Percentiles rank a stretch among this genome's conserved stretches.
phyloP scores from a whole-genome alignment of 1,284 basidiomycete genomes.

The Rugosomyces carneus region DNA sequence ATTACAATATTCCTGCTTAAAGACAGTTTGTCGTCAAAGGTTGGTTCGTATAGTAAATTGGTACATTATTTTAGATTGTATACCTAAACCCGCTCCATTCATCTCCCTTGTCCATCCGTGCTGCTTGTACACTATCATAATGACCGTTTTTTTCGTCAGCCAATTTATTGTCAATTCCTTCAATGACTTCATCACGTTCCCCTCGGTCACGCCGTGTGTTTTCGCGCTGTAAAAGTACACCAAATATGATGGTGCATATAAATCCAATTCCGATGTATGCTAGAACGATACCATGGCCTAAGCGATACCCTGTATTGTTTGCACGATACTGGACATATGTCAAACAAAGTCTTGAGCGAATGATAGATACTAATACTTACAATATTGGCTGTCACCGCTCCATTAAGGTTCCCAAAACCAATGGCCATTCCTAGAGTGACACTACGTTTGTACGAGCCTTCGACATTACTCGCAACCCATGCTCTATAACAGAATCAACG shows the following conservation, averaged over 20 bases:
- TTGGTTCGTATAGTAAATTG: not conserved
- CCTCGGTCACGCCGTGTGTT: conserved; percentile 59
- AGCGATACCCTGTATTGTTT: conserved; percentile 56
- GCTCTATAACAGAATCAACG: conserved; percentile 30
- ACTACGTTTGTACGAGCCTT: conserved; percentile 70
- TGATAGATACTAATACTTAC: conserved; percentile 35
- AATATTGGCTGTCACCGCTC: conserved; percentile 61
- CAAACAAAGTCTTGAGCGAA: too few relatives aligned
- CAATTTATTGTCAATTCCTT: conserved; percentile 32
- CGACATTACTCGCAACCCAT: conserved; percentile 64
- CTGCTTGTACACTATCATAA: conserved; percentile 41
- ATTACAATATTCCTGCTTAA: conserved; percentile 1
- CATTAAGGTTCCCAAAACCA: conserved; percentile 60
- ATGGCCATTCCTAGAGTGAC: conserved; percentile 66
- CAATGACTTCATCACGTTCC: conserved; percentile 62
- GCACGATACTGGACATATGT: conserved; percentile 48
- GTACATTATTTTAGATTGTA: conserved; percentile 23
- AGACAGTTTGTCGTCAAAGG: conserved; percentile 2
- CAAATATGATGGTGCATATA: conserved; percentile 41
- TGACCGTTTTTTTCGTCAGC: conserved; percentile 37
- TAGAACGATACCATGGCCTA: conserved; percentile 56
- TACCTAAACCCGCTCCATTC: conserved; percentile 58
- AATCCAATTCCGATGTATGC: conserved; percentile 61
- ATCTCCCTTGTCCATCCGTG: conserved; percentile 49
- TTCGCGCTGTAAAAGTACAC: conserved; percentile 47